Evolutionary conservation across 441 rosid species (phyloP).

Genomic region (Rhodomyrtus psidioides): DNA sequence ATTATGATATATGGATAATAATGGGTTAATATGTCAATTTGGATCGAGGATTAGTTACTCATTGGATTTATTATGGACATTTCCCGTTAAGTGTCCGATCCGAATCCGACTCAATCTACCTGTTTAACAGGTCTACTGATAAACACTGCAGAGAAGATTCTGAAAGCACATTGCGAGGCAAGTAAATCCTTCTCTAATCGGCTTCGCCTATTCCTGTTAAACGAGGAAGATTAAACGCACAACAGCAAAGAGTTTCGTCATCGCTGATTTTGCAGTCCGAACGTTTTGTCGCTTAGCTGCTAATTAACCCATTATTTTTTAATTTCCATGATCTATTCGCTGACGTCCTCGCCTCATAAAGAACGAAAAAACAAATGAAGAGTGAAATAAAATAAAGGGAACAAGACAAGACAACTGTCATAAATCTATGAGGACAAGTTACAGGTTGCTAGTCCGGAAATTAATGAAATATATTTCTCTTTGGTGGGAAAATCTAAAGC

Average conservation of each 20-base stretch:
- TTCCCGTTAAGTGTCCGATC: too few species aligned
- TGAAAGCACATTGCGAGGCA: not conserved
- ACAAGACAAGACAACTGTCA: not conserved
- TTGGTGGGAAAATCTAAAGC: too few species aligned
- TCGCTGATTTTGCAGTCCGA: not conserved
- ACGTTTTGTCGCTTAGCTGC: not conserved
- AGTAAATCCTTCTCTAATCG: not conserved
- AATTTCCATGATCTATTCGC: not conserved
- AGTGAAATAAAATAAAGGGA: not conserved
- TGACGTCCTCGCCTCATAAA: not conserved
- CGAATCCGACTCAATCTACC: too few species aligned
- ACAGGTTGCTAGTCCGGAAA: too few species aligned
- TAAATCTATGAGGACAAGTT: not conserved
- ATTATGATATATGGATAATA: too few species aligned
- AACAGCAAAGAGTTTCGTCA: not conserved
- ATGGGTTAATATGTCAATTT: too few species aligned
- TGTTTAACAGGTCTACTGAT: too few species aligned
- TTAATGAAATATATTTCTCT: too few species aligned
- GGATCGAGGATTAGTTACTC: too few species aligned
- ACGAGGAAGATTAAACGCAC: not conserved
- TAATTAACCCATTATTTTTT: not conserved
- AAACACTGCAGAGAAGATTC: not conserved
- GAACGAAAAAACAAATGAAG: not conserved
- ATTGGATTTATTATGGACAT: too few species aligned
- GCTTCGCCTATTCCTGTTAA: not conserved